Conservation (phyloP, 2,329 filamentous ascomycete genomes). For the Intubia oerlemansii region DNA sequence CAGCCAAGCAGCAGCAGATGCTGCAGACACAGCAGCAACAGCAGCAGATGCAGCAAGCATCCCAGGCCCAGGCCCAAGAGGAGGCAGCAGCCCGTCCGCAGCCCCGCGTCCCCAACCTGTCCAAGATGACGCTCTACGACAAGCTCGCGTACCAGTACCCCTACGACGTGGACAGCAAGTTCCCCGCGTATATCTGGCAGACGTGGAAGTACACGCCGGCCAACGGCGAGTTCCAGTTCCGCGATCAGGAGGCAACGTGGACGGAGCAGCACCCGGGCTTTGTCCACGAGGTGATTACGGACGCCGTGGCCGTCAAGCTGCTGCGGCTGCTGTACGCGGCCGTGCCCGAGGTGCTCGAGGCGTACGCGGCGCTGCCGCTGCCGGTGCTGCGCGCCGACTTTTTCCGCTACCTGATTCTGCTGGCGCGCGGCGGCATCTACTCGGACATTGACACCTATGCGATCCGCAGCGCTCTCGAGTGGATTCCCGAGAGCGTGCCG, state of each 20-base stretch:
- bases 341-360: conserved; percentile 57
- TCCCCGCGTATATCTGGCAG: conserved; percentile 97
- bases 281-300: conserved; percentile 92
- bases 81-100: conserved; percentile 9
- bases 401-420: conserved; percentile 51
- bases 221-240: conserved; percentile 57
- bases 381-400: conserved; percentile 63
- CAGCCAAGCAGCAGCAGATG: background rate
- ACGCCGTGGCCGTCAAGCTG: conserved; percentile 62
- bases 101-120: conserved; percentile 44
- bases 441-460: conserved; percentile 82
- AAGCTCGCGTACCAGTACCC: conserved; percentile 88
- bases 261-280: conserved; percentile 72
- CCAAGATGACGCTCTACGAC: conserved; percentile 48
- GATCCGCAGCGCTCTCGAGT: conserved; percentile 63
- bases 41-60: background rate
- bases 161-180: conserved; percentile 73
- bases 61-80: conserved; percentile 6
- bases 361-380: conserved; percentile 50
- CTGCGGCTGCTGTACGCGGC: conserved; percentile 73
- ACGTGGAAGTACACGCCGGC: conserved; percentile 84
- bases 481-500: conserved; percentile 65
- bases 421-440: conserved; percentile 47
- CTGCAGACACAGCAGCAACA: background rate
- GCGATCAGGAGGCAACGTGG: conserved; percentile 78